Evolutionary conservation across 2,329 filamentous ascomycete genomes (phyloP), one percentile per base, ranked within the genome.

Genomic region (Juglanconis sp.): DNA sequence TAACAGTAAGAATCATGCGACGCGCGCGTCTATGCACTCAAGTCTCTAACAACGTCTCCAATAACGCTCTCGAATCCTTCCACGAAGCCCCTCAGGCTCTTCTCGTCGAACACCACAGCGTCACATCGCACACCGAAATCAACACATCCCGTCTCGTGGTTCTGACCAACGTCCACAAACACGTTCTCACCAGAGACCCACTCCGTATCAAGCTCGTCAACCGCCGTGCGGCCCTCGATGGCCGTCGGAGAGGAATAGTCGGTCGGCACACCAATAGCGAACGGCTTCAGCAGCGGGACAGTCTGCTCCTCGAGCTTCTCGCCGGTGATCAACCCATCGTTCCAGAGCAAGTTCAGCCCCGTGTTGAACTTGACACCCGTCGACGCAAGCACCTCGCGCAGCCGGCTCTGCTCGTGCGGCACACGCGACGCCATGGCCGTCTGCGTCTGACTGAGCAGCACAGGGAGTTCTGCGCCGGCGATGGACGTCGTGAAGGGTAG

Each of bases 271-370:
- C 62, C 62, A 31, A 64, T 47, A 31, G 38, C 47, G 54, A 64
- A 53, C 11, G 59, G 34, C 34, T 44, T 15, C 30, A 55, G 52
- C 36, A 51, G 50, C 15, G 31, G 38, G 49, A 13, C 11, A 13
- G 36, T 38, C 7, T 7, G 36, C 36, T 38, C 36, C 36, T 7
- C 36, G 11, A 13, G 36, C 36, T 38, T 38, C 36, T 38, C 36
- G 11, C 36, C 36, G 36, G 48, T 55, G 36, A 55, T 32, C 30
- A 59, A 46, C 31, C 52, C 53, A 31, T 42, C 49, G 36, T 56
- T 53, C 62, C 62, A 64, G 5, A 64, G 55, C 17, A 64, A 51
- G 52, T 64, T 64, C 34, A 64, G 47, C 44, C 57, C 59, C n/a
- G 62, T 53, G 47, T 64, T 64, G 59, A 62, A 64, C 10, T 59